A percentile compares a stretch with the other conserved stretches of the same genome.
Evolutionary conservation across 192 early-diverging fungal genomes (phyloP).

Genomic region (Phlyctochytrium arcticum): DNA sequence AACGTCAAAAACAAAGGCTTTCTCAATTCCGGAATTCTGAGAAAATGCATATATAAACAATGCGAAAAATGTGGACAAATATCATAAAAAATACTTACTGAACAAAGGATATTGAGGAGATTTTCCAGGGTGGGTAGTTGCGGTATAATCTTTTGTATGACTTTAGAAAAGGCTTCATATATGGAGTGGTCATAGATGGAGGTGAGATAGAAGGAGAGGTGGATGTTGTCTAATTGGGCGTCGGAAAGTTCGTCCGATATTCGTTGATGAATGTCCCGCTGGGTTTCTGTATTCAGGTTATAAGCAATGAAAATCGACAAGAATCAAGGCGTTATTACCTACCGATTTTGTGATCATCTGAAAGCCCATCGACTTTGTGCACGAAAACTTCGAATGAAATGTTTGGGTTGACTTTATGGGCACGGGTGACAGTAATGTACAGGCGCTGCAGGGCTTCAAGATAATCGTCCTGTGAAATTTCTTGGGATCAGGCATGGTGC

Average conservation of each 20-base stretch:
- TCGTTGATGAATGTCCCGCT: conserved; percentile 89
- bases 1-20: conserved; percentile 91
- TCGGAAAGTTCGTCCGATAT: conserved; percentile 83
- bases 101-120: conserved; percentile 87
- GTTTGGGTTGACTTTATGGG: conserved; percentile 73
- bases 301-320: not conserved
- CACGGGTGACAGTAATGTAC: conserved; percentile 65
- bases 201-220: conserved; percentile 81
- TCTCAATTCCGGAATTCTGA: conserved; percentile 92
- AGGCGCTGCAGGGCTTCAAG: conserved; percentile 71
- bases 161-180: conserved; percentile 91
- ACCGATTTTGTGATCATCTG: conserved; percentile 94
- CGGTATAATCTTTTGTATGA: conserved; percentile 86
- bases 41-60: not conserved
- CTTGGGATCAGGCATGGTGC: not conserved
- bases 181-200: conserved; percentile 93
- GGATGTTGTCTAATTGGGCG: conserved; percentile 68
- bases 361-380: conserved; percentile 95
- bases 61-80: not conserved
- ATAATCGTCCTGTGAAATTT: conserved; percentile 68
- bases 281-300: conserved; percentile 62
- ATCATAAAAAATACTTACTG: conserved; percentile 51
- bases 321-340: conserved; percentile 4
- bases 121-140: conserved; percentile 78
- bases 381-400: conserved; percentile 93